phyloP scores from a whole-genome alignment of 2,329 filamentous ascomycete species.

The Plectosphaerella sp. region DNA sequence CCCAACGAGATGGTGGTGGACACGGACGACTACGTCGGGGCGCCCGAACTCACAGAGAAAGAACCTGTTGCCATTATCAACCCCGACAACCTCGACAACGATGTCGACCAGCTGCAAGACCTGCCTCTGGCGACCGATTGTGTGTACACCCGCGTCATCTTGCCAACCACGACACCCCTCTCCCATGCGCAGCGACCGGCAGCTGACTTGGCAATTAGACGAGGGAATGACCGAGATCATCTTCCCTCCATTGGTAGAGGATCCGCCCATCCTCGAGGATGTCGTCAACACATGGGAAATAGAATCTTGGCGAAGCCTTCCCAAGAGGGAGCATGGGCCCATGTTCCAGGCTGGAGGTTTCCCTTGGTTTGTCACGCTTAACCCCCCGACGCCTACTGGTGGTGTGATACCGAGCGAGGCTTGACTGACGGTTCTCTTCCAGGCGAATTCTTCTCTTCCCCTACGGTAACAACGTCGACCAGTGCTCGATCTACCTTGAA shows the following conservation, averaged over 20 bases:
- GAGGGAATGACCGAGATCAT: constrained; percentile 82
- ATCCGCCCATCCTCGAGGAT: constrained; percentile 77
- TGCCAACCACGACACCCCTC: neutral
- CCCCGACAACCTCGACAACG: constrained; percentile 45
- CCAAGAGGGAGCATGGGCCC: constrained; percentile 82
- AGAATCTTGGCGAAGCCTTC: constrained; percentile 71
- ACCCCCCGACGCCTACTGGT: neutral
- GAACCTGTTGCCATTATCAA: constrained; percentile 51
- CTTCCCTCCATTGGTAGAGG: constrained; percentile 66
- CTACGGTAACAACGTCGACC: constrained; percentile 89
- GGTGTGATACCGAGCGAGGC: constrained; percentile 1
- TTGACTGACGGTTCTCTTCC: constrained; percentile 12
- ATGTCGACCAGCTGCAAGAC: constrained; percentile 42
- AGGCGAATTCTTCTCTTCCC: constrained; percentile 96
- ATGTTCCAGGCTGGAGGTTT: constrained; percentile 79
- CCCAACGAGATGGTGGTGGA: constrained; percentile 55
- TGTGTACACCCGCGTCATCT: constrained; percentile 27
- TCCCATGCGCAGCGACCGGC: neutral
- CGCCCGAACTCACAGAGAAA: constrained; percentile 42
- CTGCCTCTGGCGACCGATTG: constrained; percentile 48
- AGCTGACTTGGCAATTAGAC: constrained; percentile 43
- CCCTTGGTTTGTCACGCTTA: constrained; percentile 68
- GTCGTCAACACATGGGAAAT: constrained; percentile 82
- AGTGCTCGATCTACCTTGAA: constrained; percentile 92
- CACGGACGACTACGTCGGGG: constrained; percentile 49